Evolutionary conservation across 768 basidiomycete species (phyloP).

Genomic region (Termitomyces sp.): DNA sequence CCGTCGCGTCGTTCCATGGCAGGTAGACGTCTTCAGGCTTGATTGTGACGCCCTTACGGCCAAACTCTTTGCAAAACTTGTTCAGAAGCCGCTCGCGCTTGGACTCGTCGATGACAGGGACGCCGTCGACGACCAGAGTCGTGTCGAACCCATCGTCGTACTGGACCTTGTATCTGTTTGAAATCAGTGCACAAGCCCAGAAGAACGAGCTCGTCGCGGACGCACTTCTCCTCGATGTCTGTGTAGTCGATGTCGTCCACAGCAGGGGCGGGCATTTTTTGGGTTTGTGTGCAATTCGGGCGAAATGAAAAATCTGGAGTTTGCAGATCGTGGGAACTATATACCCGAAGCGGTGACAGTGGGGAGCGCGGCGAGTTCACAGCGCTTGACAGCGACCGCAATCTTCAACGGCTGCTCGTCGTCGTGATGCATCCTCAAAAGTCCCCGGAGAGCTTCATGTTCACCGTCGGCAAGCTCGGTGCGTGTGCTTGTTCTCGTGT

Average conservation of each 20-base stretch:
- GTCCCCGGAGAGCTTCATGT: slow-evolving; percentile 69
- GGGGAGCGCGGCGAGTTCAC: not conserved
- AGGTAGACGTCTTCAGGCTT: slow-evolving; percentile 76
- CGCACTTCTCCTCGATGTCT: slow-evolving; percentile 84
- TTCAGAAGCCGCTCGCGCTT: slow-evolving; percentile 79
- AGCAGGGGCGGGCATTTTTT: slow-evolving; percentile 42
- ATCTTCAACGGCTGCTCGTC: not conserved
- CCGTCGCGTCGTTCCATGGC: slow-evolving; percentile 80
- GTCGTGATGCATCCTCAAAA: slow-evolving; percentile 22
- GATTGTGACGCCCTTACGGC: slow-evolving; percentile 71
- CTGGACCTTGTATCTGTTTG: slow-evolving; percentile 73
- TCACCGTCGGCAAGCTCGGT: slow-evolving; percentile 96
- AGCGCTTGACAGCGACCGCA: slow-evolving; percentile 5
- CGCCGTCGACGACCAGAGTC: slow-evolving; percentile 87
- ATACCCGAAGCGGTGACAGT: slow-evolving; percentile 1
- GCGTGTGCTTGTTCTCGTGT: slow-evolving; percentile 19
- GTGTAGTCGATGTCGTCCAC: slow-evolving; percentile 79
- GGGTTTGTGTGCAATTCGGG: not conserved
- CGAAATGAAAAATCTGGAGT: not conserved
- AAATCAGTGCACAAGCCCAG: slow-evolving; percentile 1
- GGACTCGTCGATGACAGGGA: slow-evolving; percentile 83
- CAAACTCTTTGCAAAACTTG: slow-evolving; percentile 81
- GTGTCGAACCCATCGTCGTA: slow-evolving; percentile 88
- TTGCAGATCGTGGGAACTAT: slow-evolving; percentile 10
- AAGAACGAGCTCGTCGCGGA: not conserved